Evolutionary conservation across 352 stramenopile genomes (phyloP).

Genomic region (Globisporangium echinulatum): DNA sequence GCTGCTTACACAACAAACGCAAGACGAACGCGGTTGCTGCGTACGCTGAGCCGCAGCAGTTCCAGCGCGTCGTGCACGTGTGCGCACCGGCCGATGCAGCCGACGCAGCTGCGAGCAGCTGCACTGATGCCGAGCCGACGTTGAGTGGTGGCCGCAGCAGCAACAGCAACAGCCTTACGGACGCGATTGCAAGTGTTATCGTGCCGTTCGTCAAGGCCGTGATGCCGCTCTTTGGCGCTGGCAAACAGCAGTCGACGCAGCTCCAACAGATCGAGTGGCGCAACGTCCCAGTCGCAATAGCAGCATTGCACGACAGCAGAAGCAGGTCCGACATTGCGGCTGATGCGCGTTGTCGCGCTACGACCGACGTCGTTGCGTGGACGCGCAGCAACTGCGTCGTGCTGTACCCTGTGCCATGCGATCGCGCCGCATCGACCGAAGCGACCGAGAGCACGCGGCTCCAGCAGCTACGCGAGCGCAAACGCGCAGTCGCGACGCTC

Average conservation of each 20-base stretch:
- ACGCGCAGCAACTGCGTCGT: constrained; percentile 22
- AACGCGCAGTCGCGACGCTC: constrained; percentile 12
- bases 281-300: constrained; percentile 6
- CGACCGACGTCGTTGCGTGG: constrained; percentile 20
- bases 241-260: constrained; percentile 2
- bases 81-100: background rate
- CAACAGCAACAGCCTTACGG: background rate
- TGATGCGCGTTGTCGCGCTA: background rate
- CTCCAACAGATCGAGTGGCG: constrained; percentile 11
- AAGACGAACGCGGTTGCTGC: constrained; percentile 43
- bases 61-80: constrained; percentile 29
- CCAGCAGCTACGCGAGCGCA: constrained; percentile 1
- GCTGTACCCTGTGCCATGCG: constrained; percentile 17
- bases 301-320: background rate
- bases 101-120: background rate
- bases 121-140: background rate
- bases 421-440: background rate
- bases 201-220: constrained; percentile 11
- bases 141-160: background rate
- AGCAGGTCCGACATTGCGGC: background rate
- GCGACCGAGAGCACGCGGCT: constrained; percentile 8
- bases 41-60: constrained; percentile 22
- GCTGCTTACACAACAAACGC: constrained; percentile 6
- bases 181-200: constrained; percentile 7
- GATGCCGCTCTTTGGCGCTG: constrained; percentile 7